These are phyloP conservation scores for Knufia fluminis DNA, from an alignment of 2,329 filamentous ascomycete species.

Conservation along the genomic window DNA sequence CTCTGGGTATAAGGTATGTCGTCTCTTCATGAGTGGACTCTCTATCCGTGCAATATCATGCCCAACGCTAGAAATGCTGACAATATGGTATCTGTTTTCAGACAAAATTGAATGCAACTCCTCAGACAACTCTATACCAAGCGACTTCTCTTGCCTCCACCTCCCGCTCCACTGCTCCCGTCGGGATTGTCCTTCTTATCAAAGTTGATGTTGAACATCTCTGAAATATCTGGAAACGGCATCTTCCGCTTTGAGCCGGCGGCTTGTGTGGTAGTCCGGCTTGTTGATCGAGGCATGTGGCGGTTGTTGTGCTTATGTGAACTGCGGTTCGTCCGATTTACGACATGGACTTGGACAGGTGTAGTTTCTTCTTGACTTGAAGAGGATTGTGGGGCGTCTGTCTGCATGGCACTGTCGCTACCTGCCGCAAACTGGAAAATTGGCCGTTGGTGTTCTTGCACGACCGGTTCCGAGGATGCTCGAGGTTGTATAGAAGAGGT, in stretches of 20 bases:
- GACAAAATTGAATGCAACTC: neutral
- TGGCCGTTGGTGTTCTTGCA: constrained; percentile 10
- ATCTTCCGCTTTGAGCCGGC: constrained; percentile 41
- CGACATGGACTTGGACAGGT: constrained; percentile 35
- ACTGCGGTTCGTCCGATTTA: constrained; percentile 34
- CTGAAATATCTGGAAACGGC: constrained; percentile 41
- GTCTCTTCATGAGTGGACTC: neutral
- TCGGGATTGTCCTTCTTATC: constrained; percentile 34
- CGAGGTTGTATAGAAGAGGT: neutral
- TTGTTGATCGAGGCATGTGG: constrained; percentile 28
- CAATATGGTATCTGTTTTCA: constrained; percentile 3
- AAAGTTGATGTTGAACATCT: constrained; percentile 35
- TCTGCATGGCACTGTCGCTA: constrained; percentile 32
- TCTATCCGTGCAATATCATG: constrained; percentile 4
- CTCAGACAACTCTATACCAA: constrained; percentile 27
- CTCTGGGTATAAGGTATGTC: neutral
- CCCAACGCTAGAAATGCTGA: constrained; percentile 7
- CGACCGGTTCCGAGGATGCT: neutral
- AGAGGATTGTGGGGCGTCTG: constrained; percentile 27
- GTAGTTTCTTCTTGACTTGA: constrained; percentile 23
- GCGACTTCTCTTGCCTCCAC: constrained; percentile 40
- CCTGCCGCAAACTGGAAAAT: constrained; percentile 17
- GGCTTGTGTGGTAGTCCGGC: constrained; percentile 31
- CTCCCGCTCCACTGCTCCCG: constrained; percentile 33
- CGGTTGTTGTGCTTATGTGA: constrained; percentile 34